Base-by-base conservation (phyloP, 1,284 basidiomycete genomes). In the Flammula alnicola region DNA sequence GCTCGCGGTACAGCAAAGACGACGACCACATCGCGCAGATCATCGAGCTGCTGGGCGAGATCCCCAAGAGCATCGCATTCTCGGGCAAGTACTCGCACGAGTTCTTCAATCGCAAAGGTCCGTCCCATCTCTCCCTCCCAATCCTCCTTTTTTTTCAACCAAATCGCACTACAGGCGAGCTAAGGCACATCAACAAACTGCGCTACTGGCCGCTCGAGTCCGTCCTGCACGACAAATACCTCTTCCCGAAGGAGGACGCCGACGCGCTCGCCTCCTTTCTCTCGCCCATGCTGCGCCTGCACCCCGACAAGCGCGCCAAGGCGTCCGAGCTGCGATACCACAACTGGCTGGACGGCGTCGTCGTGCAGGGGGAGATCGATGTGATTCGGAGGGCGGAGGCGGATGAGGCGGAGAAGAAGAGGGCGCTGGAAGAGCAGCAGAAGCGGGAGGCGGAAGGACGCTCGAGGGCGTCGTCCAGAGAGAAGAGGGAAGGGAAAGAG, bases 11-110 rank as follows among this genome's bases (percentile, higher is more conserved):
- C 32, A n/a, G 12, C 8, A 33, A 41, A 16, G 25, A 26, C 39
- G 23, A 16, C 5, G 97, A 99, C 67, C 96, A 99, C 66, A 93
- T 99, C 52, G 96, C 97, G 4, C 96, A 99, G 74, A 93, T 99
- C 62, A 95, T 98, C 71, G 97, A 99, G 73, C 80, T 99, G 12
- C 77, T 98, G 60, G 97, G 96, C 44, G 93, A 97, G 63, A 77
- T 92, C 41, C 93, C 95, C 9, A 88, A 88, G 63, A 78, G 76
- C 44, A 75, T 99, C 38, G 93, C 94, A 1, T 84, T 97, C 60
- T 83, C 86, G 3, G 97, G 97, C 38, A 98, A 97, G 69, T 98
- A 98, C 74, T 91, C 86, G 56, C 83, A 86, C 47, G 95, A 98
- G 66, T 93, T 98, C 65, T 99, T 99, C 76, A 98, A 91, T 62